phyloP scores from a whole-genome alignment of 2,329 filamentous ascomycete genomes.

The Penicillium sp. region DNA sequence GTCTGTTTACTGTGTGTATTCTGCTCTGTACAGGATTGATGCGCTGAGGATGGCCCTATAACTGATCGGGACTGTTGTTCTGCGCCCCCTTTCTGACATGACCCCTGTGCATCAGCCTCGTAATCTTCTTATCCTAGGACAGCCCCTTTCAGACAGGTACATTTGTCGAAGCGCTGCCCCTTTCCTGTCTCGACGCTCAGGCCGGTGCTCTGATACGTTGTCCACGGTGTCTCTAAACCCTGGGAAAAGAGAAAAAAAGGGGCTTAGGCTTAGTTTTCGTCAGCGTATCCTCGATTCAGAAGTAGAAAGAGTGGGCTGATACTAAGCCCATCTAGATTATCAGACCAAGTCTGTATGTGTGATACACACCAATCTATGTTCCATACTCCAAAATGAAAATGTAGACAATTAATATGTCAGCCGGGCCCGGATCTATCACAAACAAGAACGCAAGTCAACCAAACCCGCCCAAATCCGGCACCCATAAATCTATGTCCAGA shows the following conservation, averaged over 20 bases:
- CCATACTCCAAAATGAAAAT: not conserved
- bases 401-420: not conserved
- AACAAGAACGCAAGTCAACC: not conserved
- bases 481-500: constrained; percentile 7
- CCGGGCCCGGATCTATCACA: not conserved
- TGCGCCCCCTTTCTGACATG: not conserved
- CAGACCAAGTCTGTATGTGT: not conserved
- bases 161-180: constrained; percentile 1
- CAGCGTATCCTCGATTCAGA: not conserved
- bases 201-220: constrained; percentile 6
- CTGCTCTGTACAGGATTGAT: not conserved
- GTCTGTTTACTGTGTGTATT: too few relatives aligned
- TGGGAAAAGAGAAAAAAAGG: too few relatives aligned
- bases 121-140: not conserved
- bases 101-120: not conserved
- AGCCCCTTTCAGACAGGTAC: not conserved
- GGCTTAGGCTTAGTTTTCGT: too few relatives aligned
- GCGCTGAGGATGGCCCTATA: not conserved
- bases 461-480: not conserved
- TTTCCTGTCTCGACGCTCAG: constrained; percentile 5
- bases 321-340: not conserved
- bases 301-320: not conserved
- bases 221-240: too few relatives aligned
- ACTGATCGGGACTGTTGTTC: too few relatives aligned
- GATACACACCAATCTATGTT: not conserved